Base-by-base conservation (phyloP, 164 flowering plant genomes). In the Cinnamomum chago region DNA sequence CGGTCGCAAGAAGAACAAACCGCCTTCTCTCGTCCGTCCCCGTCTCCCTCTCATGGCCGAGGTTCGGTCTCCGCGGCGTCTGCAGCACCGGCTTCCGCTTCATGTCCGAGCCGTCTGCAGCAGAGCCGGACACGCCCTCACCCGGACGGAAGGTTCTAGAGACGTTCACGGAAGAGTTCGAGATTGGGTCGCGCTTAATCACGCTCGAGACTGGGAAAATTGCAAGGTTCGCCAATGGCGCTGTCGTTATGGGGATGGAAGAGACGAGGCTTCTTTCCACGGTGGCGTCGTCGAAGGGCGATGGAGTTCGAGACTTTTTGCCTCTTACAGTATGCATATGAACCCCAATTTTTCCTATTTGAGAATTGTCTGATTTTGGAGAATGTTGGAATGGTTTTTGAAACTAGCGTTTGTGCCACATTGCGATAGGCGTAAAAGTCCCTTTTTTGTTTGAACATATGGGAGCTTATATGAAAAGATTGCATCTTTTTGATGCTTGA, bases 151-250 rank as follows among this genome's bases (percentile, higher is more conserved):
- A 94, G 78, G 72, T 91, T 50, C 82, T 92, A 1, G 97, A 91
- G 52, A 72, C 85, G 1, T 89, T 91, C 81, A 78, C 58, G 1
- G 99, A 96, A 73, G 97, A 91, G 30, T 88, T 96, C 76, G 95
- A 94, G 74, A 82, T 96, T 1, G 99, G 98, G 3, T 87, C 91
- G n/a, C 82, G 84, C 35, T 51, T 84, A 18, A 79, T 92, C 60
- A 79, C 86, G 0, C 80, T 90, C 13, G 97, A 94, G 77, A 92
- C 99, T 2, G 99, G 98, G 3, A 89, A 91, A 76, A 83, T 92
- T 18, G 98, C 99, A 18, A 84, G 98, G 62, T 96, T 93, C 66
- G 96, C 98, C 6, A 93, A 91, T 75, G 99, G 98, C 0, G 83
- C 98, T 2, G 97, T 91, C n/a, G 94, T 95, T n/a, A 71, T 93